These are phyloP conservation scores for Paragyromitra xinjiangensis DNA, from an alignment of 495 filamentous ascomycete genomes.

Conservation along the genomic window DNA sequence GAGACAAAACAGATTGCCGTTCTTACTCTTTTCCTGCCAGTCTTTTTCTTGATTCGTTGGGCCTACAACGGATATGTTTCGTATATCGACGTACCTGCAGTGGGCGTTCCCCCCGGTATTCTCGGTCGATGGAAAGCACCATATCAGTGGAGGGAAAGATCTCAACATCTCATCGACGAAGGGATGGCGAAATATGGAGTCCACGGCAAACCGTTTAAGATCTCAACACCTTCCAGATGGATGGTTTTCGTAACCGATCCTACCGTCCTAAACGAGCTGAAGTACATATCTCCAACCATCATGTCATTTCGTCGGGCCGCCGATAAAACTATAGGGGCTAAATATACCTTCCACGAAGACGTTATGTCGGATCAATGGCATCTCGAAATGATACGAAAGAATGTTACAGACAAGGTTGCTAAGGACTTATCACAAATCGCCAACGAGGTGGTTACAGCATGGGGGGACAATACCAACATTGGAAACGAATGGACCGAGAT, in stretches of 20 bases:
- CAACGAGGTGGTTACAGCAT: constrained; percentile 8
- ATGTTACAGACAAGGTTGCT: constrained; percentile 13
- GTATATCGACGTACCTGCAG: background rate
- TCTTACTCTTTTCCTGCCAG: background rate
- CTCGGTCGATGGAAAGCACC: constrained; percentile 5
- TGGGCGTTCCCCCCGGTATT: background rate
- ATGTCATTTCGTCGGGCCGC: constrained; percentile 1
- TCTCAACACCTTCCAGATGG: background rate
- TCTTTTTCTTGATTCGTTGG: background rate
- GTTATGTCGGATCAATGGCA: constrained; percentile 12
- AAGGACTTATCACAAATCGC: constrained; percentile 17
- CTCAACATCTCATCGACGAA: constrained; percentile 2
- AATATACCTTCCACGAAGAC: background rate
- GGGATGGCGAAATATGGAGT: constrained; percentile 21
- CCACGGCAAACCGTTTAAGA: constrained; percentile 30
- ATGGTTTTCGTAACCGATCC: background rate
- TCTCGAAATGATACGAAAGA: constrained; percentile 14
- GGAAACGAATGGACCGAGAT: constrained; percentile 14
- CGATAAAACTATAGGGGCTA: background rate
- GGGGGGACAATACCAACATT: background rate
- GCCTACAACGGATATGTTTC: background rate
- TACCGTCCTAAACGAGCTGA: constrained; percentile 8
- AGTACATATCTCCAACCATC: background rate
- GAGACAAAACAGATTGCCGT: background rate
- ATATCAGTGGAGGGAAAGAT: background rate